Conservation (phyloP, 2,329 filamentous ascomycete genomes). For the Cladosporium austrohemisphaericum region DNA sequence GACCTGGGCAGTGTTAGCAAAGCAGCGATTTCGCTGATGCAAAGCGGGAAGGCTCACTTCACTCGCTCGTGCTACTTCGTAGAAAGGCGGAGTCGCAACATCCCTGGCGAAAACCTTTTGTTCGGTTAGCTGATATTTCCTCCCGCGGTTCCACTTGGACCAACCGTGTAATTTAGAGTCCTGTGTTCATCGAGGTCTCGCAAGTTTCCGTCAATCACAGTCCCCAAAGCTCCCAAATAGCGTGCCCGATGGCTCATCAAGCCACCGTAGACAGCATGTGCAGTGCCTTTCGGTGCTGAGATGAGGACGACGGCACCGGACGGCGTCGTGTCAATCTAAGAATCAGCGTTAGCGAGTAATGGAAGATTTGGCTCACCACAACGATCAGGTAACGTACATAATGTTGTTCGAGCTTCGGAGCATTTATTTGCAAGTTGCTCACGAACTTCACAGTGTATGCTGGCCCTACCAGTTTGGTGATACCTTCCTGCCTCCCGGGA, state of each 20-base stretch:
- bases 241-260: constrained; percentile 51
- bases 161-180: too few species aligned
- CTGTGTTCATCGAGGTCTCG: constrained; percentile 48
- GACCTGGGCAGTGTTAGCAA: neutral
- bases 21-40: neutral
- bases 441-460: constrained; percentile 42
- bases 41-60: neutral
- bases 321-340: constrained; percentile 52
- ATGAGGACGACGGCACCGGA: constrained; percentile 49
- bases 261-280: constrained; percentile 54
- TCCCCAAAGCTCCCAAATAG: constrained; percentile 44
- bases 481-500: constrained; percentile 47
- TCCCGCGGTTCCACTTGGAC: too few species aligned
- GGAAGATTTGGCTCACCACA: too few species aligned
- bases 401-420: neutral
- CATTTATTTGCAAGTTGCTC: neutral
- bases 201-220: constrained; percentile 51
- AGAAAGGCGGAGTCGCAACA: neutral
- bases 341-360: too few species aligned
- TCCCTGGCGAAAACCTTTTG: neutral
- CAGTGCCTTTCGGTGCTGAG: constrained; percentile 43
- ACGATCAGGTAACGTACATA: neutral
- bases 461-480: constrained; percentile 53
- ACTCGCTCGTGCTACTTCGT: neutral
- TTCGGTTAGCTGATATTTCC: neutral